Base-by-base conservation (phyloP, 306 rosid species). In the Vigna hirtella region DNA sequence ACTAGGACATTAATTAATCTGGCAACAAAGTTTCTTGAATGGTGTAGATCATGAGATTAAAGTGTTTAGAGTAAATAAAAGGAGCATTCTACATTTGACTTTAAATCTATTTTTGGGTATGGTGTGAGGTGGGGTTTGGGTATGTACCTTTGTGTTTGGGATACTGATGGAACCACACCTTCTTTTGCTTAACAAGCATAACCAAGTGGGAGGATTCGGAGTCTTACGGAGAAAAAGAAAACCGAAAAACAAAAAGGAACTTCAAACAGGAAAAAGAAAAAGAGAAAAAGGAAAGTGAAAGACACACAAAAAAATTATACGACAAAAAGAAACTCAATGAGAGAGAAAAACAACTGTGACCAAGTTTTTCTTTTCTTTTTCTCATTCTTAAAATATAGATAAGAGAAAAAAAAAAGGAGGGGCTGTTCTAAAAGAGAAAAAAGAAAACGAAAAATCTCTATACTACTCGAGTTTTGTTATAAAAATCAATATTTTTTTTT, bases 231-330 rank as follows among this genome's bases (percentile, higher is more conserved):
- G 70, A 78, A 79, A 79, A 82, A 85, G 81, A 86, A 80, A 83
- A 85, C 87, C 80, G 53, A 79, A 86, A 91, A 90, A 86, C 90
- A 89, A 88, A 90, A 89, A 84, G 88, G 86, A 80, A 43, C 79
- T 83, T 16, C 73, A 73, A 83, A 87, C 93, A 88, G 80, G 86
- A 87, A 82, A 89, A 88, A 89, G 91, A 82, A 83, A 91, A 89
- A 81, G 90, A 69, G 53, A 56, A 74, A 82, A 84, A 74, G 78
- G 78, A 87, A 81, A 91, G 85, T 57, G 73, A 77, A 70, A 85
- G 77, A 70, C 70, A 62, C 28, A 62, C 70, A 51, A 24, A 81
- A 81, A 62, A 78, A 66, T 51, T 26, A 66, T 51, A 5, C 14
- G 22, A 69, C 73, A 73, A 71, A 67, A 63, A 59, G 15, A 47